Conservation (phyloP, 305 asterid genomes). For the Solanum aculeatissimum region DNA sequence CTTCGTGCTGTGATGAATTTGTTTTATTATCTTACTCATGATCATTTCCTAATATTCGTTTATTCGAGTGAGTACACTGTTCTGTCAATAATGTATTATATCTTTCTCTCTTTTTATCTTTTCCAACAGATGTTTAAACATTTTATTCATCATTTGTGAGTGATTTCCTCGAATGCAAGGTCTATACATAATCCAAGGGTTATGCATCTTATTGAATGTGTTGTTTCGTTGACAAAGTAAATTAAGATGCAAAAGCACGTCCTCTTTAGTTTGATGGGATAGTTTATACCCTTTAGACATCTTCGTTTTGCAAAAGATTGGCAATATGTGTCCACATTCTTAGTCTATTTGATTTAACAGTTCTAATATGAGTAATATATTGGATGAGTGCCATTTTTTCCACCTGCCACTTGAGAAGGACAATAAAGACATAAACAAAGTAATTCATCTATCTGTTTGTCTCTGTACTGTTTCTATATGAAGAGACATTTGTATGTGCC, state of each 20-base stretch:
- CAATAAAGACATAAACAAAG: too few relatives aligned
- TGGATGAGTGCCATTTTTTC: too few relatives aligned
- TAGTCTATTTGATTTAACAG: too few relatives aligned
- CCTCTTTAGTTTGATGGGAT: background rate
- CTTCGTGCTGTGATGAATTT: background rate
- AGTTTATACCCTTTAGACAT: too few relatives aligned
- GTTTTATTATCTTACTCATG: background rate
- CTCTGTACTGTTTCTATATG: too few relatives aligned
- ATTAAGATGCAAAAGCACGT: background rate
- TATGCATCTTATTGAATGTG: background rate
- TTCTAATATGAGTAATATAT: too few relatives aligned
- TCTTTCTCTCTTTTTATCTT: background rate
- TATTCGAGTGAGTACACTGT: background rate
- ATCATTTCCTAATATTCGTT: background rate
- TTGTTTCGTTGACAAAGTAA: background rate
- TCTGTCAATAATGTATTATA: background rate
- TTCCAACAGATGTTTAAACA: background rate
- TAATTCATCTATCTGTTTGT: too few relatives aligned
- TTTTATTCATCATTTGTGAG: background rate
- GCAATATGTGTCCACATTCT: too few relatives aligned
- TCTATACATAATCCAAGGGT: background rate
- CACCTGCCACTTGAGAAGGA: too few relatives aligned
- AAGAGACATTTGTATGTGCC: too few relatives aligned
- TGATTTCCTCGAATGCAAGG: background rate
- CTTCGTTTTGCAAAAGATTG: too few relatives aligned